phyloP scores from a whole-genome alignment of 148 eudicot species.

The Silene uniflora region DNA sequence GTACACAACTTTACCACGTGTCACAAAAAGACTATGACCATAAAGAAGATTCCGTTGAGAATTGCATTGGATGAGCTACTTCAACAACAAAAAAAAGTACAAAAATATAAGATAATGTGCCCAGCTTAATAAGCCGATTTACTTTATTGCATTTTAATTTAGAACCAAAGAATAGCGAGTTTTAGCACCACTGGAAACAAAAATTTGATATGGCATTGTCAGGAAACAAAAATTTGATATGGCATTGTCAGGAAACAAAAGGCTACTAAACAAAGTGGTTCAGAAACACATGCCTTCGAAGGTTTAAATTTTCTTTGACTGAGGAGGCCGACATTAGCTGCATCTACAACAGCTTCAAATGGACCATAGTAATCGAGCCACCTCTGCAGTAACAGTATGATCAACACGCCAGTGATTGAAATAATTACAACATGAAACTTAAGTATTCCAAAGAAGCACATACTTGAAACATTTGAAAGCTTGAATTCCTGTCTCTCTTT shows the following conservation, averaged over 20 bases:
- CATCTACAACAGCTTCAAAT: constrained; percentile 91
- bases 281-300: constrained; percentile 48
- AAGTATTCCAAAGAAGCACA: constrained; percentile 10
- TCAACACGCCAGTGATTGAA: constrained; percentile 5
- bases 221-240: too few relatives aligned
- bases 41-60: too few relatives aligned
- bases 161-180: too few relatives aligned
- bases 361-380: constrained; percentile 91
- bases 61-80: too few relatives aligned
- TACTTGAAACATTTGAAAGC: constrained; percentile 91
- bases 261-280: not conserved
- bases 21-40: too few relatives aligned
- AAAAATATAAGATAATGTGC: too few relatives aligned
- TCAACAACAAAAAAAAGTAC: too few relatives aligned
- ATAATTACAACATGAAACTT: not conserved
- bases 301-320: constrained; percentile 64
- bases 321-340: constrained; percentile 78
- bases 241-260: not conserved
- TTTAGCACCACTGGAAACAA: too few relatives aligned
- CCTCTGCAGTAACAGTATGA: constrained; percentile 42
- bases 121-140: too few relatives aligned
- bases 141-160: too few relatives aligned
- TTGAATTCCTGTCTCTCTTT: constrained; percentile 57
- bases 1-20: too few relatives aligned
- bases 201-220: not conserved